Percentiles rank a stretch among this genome's conserved stretches.
phyloP scores from a whole-genome alignment of 1,284 basidiomycete species.

The Mixia osmundae region DNA sequence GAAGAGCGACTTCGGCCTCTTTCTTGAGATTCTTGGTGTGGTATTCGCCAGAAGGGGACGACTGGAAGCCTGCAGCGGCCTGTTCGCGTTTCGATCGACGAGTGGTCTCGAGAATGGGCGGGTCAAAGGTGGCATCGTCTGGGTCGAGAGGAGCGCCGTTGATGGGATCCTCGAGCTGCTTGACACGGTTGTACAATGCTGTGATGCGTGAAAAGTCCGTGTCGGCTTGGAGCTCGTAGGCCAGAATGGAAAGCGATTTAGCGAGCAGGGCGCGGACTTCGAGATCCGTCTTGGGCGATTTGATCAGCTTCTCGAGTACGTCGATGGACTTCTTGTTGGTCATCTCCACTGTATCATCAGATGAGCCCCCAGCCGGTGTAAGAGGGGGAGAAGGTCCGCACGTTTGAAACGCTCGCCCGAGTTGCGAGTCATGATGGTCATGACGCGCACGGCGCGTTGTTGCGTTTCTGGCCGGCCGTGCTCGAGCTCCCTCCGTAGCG shows the following conservation, averaged over 20 bases:
- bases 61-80: too few species aligned
- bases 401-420: slow-evolving; percentile 15
- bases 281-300: slow-evolving; percentile 14
- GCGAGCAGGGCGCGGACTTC: slow-evolving; percentile 16
- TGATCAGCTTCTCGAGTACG: slow-evolving; percentile 15
- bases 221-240: slow-evolving; percentile 14
- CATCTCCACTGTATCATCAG: too few species aligned
- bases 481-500: slow-evolving; percentile 18
- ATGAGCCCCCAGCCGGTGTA: too few species aligned
- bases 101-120: background rate
- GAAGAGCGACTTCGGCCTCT: background rate
- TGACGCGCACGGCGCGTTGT: slow-evolving; percentile 13
- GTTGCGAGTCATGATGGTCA: slow-evolving; percentile 17
- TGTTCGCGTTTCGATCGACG: background rate
- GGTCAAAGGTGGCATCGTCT: slow-evolving; percentile 6
- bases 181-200: slow-evolving; percentile 17
- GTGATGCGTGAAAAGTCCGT: slow-evolving; percentile 14
- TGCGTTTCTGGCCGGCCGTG: slow-evolving; percentile 12
- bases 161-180: slow-evolving; percentile 13
- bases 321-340: slow-evolving; percentile 18
- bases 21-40: background rate
- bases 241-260: slow-evolving; percentile 16
- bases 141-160: slow-evolving; percentile 10
- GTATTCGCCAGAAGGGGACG: too few species aligned
- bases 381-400: too few species aligned